Conservation (phyloP, 164 flowering plant species). For the Dillenia turbinata region DNA sequence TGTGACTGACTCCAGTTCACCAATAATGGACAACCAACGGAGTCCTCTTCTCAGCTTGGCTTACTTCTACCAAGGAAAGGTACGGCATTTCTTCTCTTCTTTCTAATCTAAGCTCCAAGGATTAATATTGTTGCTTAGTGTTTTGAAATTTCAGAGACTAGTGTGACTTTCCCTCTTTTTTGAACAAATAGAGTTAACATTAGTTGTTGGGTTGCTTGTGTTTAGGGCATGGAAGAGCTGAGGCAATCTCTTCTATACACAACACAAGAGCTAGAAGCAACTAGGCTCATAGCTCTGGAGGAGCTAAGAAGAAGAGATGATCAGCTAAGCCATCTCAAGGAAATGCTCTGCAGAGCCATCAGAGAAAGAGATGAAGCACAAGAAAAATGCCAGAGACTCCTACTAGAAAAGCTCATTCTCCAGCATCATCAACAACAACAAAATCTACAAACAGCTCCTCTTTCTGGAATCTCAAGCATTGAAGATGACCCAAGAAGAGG, state of each 20-base stretch:
- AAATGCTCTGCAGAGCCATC: conserved; percentile 36
- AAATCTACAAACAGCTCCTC: conserved; percentile 20
- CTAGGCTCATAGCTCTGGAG: conserved; percentile 57
- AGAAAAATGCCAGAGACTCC: conserved; percentile 51
- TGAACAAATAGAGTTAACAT: background rate
- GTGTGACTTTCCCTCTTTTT: no score
- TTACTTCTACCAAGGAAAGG: conserved; percentile 73
- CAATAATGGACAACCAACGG: conserved; percentile 43
- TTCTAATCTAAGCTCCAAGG: background rate
- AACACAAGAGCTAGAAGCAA: conserved; percentile 72
- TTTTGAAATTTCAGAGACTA: no score
- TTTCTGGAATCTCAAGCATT: conserved; percentile 55
- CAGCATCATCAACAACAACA: conserved; percentile 45
- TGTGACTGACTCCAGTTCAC: background rate
- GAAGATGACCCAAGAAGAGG: conserved; percentile 62
- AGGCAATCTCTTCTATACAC: conserved; percentile 52
- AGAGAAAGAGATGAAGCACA: conserved; percentile 73
- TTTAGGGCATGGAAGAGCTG: conserved; percentile 71
- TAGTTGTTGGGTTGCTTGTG: conserved; percentile 5
- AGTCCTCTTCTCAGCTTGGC: conserved; percentile 46
- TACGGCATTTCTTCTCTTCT: conserved; percentile 13
- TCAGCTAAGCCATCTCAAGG: conserved; percentile 46
- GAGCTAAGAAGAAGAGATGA: conserved; percentile 73
- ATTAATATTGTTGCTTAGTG: no score
- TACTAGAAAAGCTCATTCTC: conserved; percentile 41